Base-by-base conservation (phyloP, 768 basidiomycete genomes). In the Mycena capillaripes region DNA sequence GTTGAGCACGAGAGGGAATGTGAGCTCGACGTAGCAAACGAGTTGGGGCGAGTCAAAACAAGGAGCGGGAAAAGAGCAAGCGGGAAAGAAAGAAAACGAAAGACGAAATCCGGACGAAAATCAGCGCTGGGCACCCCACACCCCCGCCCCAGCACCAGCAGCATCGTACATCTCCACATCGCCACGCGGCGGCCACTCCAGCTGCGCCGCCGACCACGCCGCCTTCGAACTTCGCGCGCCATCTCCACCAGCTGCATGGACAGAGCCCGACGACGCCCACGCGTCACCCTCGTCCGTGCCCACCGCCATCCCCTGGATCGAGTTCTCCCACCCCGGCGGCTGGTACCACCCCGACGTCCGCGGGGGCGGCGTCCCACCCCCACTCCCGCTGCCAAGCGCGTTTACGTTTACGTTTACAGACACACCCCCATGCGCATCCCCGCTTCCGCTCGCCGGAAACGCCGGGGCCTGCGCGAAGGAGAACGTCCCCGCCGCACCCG, bases 271-370 rank as follows among this genome's bases (percentile, higher is more conserved):
- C 34, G 30, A n/a, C n/a, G n/a, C 53, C 52, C 29, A 46, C 14
- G 62, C n/a, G n/a, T 38, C 29, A 29, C 46, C 50, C 34, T 2
- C 21, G 14, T 17, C 34, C 11, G 32, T 11, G 25, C 16, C 23
- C 12, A 19, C 23, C 23, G 46, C n/a, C 46, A 25, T 34, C 32
- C 48, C 62, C 48, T 71, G 71, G 12, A 72, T 34, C 19, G 71
- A 67, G 12, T 68, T 72, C 46, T 72, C 66, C 71, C 71, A 72
- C 7, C 66, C 71, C 3, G 71, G 69, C 44, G 69, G 36, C 27
- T 63, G 36, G 36, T 68, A 71, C 73, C 73, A 75, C 17, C 73
- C 70, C 25, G 73, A 74, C 34, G 72, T 73, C 19, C 67, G 62
- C 58, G 34, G 40, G 32, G 53, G 69, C 7, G 68, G 34, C 5